phyloP scores from a whole-genome alignment of 345 rosid genomes.

The Populus tremula region DNA sequence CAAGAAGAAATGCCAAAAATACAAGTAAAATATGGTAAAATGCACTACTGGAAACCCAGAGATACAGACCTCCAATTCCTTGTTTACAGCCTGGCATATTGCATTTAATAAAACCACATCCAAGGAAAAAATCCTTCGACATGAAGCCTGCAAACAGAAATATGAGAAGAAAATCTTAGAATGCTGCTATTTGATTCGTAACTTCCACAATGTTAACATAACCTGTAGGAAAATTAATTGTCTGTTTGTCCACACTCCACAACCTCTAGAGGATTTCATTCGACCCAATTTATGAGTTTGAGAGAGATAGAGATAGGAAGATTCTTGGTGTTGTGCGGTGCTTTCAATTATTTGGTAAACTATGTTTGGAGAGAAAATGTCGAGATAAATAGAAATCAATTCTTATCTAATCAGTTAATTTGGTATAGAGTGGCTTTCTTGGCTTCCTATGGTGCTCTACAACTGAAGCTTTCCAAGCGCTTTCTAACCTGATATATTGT shows the following conservation, averaged over 20 bases:
- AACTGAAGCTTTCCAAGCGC: neutral
- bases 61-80: constrained; percentile 63
- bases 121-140: constrained; percentile 66
- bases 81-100: constrained; percentile 48
- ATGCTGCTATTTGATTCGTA: neutral
- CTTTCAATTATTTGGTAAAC: neutral
- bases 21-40: neutral
- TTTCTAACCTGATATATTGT: neutral
- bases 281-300: neutral
- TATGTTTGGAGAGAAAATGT: neutral
- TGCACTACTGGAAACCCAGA: constrained; percentile 12
- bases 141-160: constrained; percentile 48
- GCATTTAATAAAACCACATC: constrained; percentile 71
- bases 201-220: neutral
- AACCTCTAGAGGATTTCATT: neutral
- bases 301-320: neutral
- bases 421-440: neutral
- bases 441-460: neutral
- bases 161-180: neutral
- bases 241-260: neutral
- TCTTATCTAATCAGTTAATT: neutral
- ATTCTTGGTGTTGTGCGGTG: neutral
- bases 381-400: neutral
- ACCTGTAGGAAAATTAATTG: neutral
- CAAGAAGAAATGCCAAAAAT: neutral